Conservation (phyloP, 192 early-diverging fungal genomes). For the Spinellus fusiger region DNA sequence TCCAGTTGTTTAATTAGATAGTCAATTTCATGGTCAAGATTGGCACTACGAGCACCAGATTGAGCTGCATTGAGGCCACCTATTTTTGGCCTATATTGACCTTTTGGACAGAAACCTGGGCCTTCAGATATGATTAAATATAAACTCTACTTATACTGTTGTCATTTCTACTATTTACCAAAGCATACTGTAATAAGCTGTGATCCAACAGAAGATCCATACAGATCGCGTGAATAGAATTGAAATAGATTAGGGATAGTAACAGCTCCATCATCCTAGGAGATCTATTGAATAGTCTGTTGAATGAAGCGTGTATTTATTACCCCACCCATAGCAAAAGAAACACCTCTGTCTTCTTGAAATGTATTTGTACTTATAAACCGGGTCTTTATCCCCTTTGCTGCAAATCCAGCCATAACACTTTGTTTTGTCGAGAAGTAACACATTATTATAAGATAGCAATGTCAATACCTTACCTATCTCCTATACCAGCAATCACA, state of each 20-base stretch:
- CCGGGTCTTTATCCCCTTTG: slow-evolving; percentile 29
- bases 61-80: slow-evolving; percentile 47
- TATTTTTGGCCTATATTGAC: slow-evolving; percentile 15
- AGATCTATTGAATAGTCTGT: background rate
- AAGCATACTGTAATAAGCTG: slow-evolving; percentile 48
- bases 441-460: background rate
- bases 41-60: slow-evolving; percentile 42
- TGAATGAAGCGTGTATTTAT: background rate
- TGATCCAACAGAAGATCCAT: slow-evolving; percentile 38
- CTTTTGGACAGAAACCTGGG: slow-evolving; percentile 17
- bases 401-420: slow-evolving; percentile 50
- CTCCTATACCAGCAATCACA: slow-evolving; percentile 8
- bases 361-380: slow-evolving; percentile 24
- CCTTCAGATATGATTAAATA: background rate
- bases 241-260: slow-evolving; percentile 45
- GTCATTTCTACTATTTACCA: slow-evolving; percentile 25
- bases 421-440: too few relatives aligned
- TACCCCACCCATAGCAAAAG: slow-evolving; percentile 51
- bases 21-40: slow-evolving; percentile 39
- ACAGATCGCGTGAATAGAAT: slow-evolving; percentile 35
- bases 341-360: slow-evolving; percentile 45
- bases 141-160: background rate
- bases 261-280: slow-evolving; percentile 26
- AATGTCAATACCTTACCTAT: slow-evolving; percentile 3
- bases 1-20: slow-evolving; percentile 36